phyloP scores from a whole-genome alignment of 2,329 filamentous ascomycete species.

The Colletotrichum graminicola region DNA sequence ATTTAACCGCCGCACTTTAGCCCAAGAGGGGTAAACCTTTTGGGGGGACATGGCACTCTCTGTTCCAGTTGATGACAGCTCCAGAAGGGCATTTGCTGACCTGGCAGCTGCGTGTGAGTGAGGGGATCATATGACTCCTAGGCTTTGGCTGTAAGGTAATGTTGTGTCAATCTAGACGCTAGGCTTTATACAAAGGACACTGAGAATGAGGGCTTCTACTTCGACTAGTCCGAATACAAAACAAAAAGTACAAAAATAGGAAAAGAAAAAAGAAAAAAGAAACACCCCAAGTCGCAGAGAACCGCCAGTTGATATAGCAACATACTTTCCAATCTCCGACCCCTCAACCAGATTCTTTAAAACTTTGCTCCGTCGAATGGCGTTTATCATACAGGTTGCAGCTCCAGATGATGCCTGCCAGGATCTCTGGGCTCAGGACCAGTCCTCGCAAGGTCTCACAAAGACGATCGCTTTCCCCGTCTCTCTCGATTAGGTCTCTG shows the following conservation, averaged over 20 bases:
- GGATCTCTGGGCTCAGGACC: background rate
- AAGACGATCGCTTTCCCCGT: background rate
- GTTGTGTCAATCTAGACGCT: background rate
- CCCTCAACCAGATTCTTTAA: background rate
- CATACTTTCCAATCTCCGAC: background rate
- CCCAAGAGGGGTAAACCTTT: background rate
- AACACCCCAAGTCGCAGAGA: background rate
- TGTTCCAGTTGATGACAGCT: too few species aligned
- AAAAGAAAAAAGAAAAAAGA: background rate
- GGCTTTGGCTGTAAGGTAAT: too few species aligned
- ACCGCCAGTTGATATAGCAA: too few species aligned
- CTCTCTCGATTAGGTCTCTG: background rate
- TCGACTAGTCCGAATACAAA: background rate
- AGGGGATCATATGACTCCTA: background rate
- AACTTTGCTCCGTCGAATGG: rapidly evolving
- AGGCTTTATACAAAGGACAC: background rate
- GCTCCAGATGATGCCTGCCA: background rate
- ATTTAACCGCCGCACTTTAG: background rate
- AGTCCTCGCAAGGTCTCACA: background rate
- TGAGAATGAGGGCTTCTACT: background rate
- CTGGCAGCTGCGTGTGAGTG: background rate
- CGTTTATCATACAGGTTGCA: background rate
- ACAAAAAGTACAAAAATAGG: background rate
- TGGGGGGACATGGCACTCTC: background rate
- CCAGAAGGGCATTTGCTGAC: background rate